Conservation (phyloP, 1,139 yeast genomes). For the Suhomyces anneliseae region DNA sequence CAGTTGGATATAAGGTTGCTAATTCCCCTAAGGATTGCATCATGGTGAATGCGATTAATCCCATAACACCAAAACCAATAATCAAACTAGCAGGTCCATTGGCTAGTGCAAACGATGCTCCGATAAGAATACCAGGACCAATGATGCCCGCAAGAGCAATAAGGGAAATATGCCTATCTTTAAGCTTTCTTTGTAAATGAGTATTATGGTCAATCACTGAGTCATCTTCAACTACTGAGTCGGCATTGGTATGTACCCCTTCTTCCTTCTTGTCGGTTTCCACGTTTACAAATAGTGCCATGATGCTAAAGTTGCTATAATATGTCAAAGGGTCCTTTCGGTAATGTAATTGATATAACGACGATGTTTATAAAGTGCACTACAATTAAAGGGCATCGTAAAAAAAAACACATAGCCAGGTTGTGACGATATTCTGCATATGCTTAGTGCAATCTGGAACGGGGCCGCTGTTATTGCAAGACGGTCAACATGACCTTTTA, state of each 20-base stretch:
- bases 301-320: not conserved
- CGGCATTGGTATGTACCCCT: constrained; percentile 1
- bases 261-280: constrained; percentile 2
- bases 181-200: constrained; percentile 35
- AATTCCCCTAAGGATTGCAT: constrained; percentile 61
- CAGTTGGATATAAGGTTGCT: constrained; percentile 52
- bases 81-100: constrained; percentile 49
- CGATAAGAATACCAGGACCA: constrained; percentile 54
- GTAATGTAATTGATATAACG: too few species aligned
- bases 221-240: constrained; percentile 7
- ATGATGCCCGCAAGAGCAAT: constrained; percentile 56
- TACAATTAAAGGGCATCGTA: not conserved
- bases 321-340: too few species aligned
- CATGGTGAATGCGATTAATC: constrained; percentile 56
- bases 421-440: not conserved
- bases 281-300: not conserved
- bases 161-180: constrained; percentile 45
- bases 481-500: not conserved
- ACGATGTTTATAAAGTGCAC: too few species aligned
- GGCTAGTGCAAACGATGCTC: constrained; percentile 46
- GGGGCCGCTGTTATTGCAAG: not conserved
- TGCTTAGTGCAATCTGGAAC: not conserved
- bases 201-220: constrained; percentile 16
- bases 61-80: constrained; percentile 50
- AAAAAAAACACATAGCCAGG: not conserved